phyloP scores from a whole-genome alignment of 2,329 filamentous ascomycete genomes.

The Endothia cerciana region DNA sequence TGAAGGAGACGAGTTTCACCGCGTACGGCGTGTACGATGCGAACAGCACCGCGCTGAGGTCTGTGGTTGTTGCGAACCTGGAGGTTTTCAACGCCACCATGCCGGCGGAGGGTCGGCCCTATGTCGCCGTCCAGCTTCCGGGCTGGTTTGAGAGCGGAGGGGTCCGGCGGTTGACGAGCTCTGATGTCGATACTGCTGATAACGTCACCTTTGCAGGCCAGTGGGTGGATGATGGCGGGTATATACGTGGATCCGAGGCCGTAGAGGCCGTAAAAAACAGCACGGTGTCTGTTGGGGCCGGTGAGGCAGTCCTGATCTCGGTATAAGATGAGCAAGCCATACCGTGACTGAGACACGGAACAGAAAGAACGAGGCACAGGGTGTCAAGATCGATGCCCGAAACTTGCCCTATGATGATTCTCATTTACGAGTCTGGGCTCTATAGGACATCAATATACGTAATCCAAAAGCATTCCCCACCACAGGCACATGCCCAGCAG shows the following conservation, averaged over 20 bases:
- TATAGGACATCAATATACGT: neutral
- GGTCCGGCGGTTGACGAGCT: constrained; percentile 10
- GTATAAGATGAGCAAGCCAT: neutral
- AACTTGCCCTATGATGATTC: neutral
- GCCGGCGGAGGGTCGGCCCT: neutral
- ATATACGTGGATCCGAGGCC: neutral
- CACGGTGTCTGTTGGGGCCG: neutral
- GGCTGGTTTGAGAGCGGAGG: neutral
- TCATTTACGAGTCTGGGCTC: neutral
- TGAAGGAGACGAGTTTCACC: constrained; percentile 18
- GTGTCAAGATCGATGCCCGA: too few species aligned
- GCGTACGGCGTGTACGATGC: constrained; percentile 18
- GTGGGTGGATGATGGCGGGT: constrained; percentile 10
- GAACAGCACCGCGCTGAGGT: constrained; percentile 7
- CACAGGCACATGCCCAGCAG: neutral
- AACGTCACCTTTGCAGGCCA: constrained; percentile 20
- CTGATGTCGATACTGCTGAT: constrained; percentile 15
- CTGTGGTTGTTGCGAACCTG: constrained; percentile 15
- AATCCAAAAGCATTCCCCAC: neutral
- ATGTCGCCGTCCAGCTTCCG: neutral
- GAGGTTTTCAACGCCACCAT: constrained; percentile 15
- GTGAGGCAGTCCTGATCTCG: constrained; percentile 3
- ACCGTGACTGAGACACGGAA: neutral
- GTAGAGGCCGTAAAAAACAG: neutral
- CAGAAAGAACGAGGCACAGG: neutral